Evolutionary conservation across 2,329 filamentous ascomycete species (phyloP).

Genomic region (Calonectria naviculata): DNA sequence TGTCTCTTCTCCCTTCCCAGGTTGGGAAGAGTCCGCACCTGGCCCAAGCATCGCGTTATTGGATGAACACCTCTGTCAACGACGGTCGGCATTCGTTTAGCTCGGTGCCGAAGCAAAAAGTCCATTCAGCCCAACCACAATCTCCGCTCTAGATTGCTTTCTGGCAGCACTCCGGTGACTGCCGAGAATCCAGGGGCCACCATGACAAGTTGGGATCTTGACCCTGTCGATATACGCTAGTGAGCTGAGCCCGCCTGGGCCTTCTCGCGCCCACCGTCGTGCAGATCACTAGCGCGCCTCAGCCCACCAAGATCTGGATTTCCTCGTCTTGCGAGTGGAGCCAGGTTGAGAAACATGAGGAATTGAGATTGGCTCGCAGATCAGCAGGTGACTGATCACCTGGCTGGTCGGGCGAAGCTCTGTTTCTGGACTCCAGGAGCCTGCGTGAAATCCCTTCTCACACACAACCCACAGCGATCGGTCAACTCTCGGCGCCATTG

Average conservation of each 20-base stretch:
- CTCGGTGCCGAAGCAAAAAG: slow-evolving; percentile 21
- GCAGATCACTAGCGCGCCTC: slow-evolving; percentile 42
- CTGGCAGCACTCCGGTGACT: slow-evolving; percentile 19
- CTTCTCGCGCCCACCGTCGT: slow-evolving; percentile 40
- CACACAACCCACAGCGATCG: slow-evolving; percentile 3
- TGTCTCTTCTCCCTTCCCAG: background rate
- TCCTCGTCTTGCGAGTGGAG: slow-evolving; percentile 35
- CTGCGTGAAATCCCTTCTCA: slow-evolving; percentile 3
- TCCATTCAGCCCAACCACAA: slow-evolving; percentile 8
- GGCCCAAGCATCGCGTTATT: background rate
- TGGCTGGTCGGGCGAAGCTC: slow-evolving; percentile 24
- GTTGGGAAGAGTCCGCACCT: slow-evolving; percentile 2
- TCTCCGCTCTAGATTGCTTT: slow-evolving; percentile 21
- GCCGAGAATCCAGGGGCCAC: slow-evolving; percentile 20
- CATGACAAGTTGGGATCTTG: slow-evolving; percentile 10
- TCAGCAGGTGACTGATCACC: slow-evolving; percentile 41
- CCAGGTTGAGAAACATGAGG: slow-evolving; percentile 31
- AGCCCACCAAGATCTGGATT: slow-evolving; percentile 42
- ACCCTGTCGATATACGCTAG: slow-evolving; percentile 31
- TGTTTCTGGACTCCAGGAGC: slow-evolving; percentile 5
- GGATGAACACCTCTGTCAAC: background rate
- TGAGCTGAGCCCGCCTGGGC: slow-evolving; percentile 39
- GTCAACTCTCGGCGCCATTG: slow-evolving; percentile 21
- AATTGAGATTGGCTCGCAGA: slow-evolving; percentile 42
- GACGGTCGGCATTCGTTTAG: slow-evolving; percentile 5